Percentiles rank a stretch among this genome's conserved stretches.
Evolutionary conservation across 2,329 filamentous ascomycete genomes (phyloP).

Genomic region (Colletotrichum tropicale): DNA sequence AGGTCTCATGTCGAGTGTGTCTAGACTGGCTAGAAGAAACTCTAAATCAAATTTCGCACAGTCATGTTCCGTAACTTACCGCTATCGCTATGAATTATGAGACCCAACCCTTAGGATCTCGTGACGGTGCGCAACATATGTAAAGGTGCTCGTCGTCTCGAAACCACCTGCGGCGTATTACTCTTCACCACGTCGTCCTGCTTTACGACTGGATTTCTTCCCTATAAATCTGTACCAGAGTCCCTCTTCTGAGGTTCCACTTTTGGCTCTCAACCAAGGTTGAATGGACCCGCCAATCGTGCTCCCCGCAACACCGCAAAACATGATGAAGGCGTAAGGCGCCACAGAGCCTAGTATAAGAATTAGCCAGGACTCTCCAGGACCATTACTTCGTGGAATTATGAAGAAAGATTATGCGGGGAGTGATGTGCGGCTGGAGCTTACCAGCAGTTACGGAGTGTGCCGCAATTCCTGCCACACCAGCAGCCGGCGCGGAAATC

Average conservation of each 20-base stretch:
- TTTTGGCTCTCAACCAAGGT: neutral
- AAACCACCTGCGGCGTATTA: too few relatives aligned
- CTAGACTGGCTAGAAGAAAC: neutral
- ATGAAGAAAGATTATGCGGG: neutral
- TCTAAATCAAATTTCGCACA: neutral
- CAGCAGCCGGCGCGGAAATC: neutral
- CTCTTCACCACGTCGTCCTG: neutral
- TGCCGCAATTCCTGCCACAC: neutral
- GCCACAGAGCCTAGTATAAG: accelerated
- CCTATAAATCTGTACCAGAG: neutral
- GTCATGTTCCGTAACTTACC: neutral
- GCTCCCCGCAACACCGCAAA: neutral
- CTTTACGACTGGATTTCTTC: neutral
- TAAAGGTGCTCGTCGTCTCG: neutral
- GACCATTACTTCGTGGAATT: neutral
- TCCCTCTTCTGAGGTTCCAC: accelerated
- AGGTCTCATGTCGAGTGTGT: neutral
- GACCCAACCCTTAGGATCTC: accelerated
- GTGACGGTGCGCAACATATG: neutral
- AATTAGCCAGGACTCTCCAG: accelerated
- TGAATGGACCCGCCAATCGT: neutral
- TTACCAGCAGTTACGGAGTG: neutral
- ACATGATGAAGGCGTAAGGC: neutral
- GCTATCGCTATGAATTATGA: too few relatives aligned
- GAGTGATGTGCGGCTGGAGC: neutral